Evolutionary conservation across 2,329 filamentous ascomycete species (phyloP).

Genomic region (Sporothrix brunneoviolacea): DNA sequence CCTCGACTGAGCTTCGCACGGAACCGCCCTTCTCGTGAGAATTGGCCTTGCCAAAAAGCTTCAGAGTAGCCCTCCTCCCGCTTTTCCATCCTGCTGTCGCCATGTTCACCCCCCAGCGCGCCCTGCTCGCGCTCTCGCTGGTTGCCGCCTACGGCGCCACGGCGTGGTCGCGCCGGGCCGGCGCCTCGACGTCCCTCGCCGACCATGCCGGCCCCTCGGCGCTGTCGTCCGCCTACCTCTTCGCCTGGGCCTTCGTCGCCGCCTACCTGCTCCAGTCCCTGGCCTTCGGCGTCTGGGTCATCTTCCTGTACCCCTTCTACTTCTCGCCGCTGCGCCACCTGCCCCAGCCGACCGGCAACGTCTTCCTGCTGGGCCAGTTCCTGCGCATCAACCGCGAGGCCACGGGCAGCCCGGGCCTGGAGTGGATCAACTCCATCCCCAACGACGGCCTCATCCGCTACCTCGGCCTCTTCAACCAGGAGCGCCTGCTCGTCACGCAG

Average conservation of each 20-base stretch:
- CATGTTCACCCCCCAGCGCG: neutral
- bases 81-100: too few relatives aligned
- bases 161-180: constrained; percentile 3
- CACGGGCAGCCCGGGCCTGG: constrained; percentile 38
- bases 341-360: constrained; percentile 36
- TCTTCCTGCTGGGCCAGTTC: constrained; percentile 45
- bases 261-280: constrained; percentile 32
- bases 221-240: constrained; percentile 26
- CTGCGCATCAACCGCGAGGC: constrained; percentile 31
- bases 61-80: too few relatives aligned
- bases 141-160: constrained; percentile 9
- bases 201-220: neutral
- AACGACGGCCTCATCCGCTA: constrained; percentile 66
- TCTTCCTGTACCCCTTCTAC: constrained; percentile 42
- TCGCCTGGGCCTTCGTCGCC: constrained; percentile 29
- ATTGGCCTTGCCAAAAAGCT: too few relatives aligned
- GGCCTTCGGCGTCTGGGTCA: constrained; percentile 33
- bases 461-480: constrained; percentile 53
- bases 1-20: too few relatives aligned
- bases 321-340: constrained; percentile 44
- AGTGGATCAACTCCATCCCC: constrained; percentile 53
- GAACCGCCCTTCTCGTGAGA: too few relatives aligned
- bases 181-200: neutral
- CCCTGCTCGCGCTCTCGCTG: constrained; percentile 1
- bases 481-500: constrained; percentile 54